Conservation (phyloP, 305 asterid species). For the Stenogyne calaminthoides region DNA sequence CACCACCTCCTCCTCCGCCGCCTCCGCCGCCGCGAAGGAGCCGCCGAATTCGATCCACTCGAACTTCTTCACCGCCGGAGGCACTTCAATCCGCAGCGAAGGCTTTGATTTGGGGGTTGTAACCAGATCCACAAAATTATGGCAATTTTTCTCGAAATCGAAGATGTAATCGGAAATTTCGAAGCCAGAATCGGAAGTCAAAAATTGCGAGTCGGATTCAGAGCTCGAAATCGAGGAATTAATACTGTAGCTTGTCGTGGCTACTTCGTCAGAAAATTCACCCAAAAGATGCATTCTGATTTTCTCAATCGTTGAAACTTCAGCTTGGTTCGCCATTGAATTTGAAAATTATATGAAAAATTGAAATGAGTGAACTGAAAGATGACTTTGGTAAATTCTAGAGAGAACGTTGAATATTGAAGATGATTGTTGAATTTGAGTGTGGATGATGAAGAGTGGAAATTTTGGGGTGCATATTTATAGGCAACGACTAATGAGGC, state of each 20-base stretch:
- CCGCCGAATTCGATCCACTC: constrained; percentile 39
- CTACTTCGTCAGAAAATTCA: constrained; percentile 24
- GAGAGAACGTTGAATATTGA: neutral
- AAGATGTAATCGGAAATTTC: constrained; percentile 21
- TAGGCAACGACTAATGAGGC: neutral
- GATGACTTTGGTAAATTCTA: neutral
- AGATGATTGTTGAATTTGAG: too few relatives aligned
- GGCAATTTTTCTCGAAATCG: constrained; percentile 6
- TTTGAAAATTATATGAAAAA: neutral
- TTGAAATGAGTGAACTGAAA: neutral
- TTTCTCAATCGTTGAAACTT: constrained; percentile 39
- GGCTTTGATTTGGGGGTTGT: constrained; percentile 28
- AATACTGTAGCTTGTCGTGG: neutral
- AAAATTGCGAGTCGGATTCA: constrained; percentile 17
- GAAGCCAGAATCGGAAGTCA: constrained; percentile 16
- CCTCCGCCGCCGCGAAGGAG: neutral
- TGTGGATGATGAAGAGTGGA: neutral
- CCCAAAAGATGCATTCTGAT: constrained; percentile 47
- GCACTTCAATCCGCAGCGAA: constrained; percentile 25
- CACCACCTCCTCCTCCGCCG: constrained; percentile 3
- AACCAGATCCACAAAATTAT: constrained; percentile 11
- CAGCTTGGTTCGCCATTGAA: constrained; percentile 31
- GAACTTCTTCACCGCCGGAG: constrained; percentile 19
- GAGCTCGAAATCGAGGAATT: constrained; percentile 25
- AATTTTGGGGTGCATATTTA: neutral